Evolutionary conservation across 2,329 filamentous ascomycete species (phyloP).

Genomic region (Ascochyta pisi): DNA sequence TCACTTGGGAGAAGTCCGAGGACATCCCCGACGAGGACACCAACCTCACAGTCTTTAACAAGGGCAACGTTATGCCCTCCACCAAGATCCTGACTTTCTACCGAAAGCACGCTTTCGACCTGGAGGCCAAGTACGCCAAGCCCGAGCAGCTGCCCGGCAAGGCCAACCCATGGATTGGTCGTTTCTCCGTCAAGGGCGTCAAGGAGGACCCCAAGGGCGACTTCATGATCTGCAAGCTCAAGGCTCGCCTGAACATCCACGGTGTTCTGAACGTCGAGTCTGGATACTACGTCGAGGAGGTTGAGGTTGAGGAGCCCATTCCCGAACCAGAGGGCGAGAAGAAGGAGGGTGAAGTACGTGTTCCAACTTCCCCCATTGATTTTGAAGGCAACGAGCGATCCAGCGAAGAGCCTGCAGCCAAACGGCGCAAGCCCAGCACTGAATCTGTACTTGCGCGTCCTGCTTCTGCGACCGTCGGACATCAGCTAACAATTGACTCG

Average conservation of each 20-base stretch:
- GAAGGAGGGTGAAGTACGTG: slow-evolving; percentile 76
- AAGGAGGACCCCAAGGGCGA: slow-evolving; percentile 92
- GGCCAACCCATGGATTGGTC: slow-evolving; percentile 91
- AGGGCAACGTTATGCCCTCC: slow-evolving; percentile 93
- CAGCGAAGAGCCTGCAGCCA: slow-evolving; percentile 37
- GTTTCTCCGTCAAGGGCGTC: slow-evolving; percentile 97
- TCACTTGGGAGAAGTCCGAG: slow-evolving; percentile 97
- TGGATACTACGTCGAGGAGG: slow-evolving; percentile 97
- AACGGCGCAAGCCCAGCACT: slow-evolving; percentile 40
- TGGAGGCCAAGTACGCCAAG: slow-evolving; percentile 92
- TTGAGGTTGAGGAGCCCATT: slow-evolving; percentile 93
- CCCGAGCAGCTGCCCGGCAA: slow-evolving; percentile 87
- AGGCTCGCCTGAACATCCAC: slow-evolving; percentile 95
- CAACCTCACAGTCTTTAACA: slow-evolving; percentile 95
- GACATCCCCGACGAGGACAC: slow-evolving; percentile 99
- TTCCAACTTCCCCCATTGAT: slow-evolving; percentile 32
- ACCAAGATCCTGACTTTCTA: slow-evolving; percentile 99
- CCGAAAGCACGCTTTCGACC: slow-evolving; percentile 94
- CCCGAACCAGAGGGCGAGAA: slow-evolving; percentile 69
- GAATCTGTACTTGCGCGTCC: slow-evolving; percentile 36
- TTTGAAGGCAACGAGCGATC: slow-evolving; percentile 28
- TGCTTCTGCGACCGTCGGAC: slow-evolving; percentile 30
- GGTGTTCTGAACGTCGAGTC: slow-evolving; percentile 95
- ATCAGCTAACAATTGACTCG: slow-evolving; percentile 37
- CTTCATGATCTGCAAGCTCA: slow-evolving; percentile 99